These are phyloP conservation scores for Claviceps sp. DNA, from an alignment of 2,329 filamentous ascomycete genomes.

Conservation along the genomic window DNA sequence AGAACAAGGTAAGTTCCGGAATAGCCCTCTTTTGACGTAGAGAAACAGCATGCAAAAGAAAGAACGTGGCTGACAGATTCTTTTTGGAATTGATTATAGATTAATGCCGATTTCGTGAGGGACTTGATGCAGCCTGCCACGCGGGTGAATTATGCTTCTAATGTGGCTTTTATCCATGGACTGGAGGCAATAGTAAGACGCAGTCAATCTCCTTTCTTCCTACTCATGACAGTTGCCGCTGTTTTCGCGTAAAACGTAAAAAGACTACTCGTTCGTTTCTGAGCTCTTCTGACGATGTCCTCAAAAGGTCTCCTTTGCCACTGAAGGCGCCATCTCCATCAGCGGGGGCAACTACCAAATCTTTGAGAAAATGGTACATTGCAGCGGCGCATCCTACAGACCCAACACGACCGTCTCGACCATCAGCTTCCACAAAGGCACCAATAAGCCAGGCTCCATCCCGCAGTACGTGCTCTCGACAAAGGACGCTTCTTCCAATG, in stretches of 20 bases:
- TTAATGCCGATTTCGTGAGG: conserved; percentile 53
- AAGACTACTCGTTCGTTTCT: too few species aligned
- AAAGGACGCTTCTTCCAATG: conserved; percentile 11
- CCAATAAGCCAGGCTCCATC: conserved; percentile 21
- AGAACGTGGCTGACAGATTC: too few species aligned
- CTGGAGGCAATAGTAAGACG: conserved; percentile 63
- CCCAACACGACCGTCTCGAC: conserved; percentile 55
- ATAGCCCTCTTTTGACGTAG: neutral
- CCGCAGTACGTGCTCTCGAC: conserved; percentile 35
- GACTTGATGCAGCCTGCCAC: conserved; percentile 87
- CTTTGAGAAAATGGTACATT: conserved; percentile 66
- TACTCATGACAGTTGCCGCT: too few species aligned
- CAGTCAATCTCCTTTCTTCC: neutral
- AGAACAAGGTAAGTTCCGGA: conserved; percentile 34
- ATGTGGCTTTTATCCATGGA: conserved; percentile 74
- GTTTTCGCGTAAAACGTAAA: too few species aligned
- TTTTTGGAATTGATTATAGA: conserved; percentile 19
- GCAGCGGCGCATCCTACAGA: conserved; percentile 45
- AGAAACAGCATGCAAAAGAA: too few species aligned
- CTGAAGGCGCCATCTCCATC: conserved; percentile 68
- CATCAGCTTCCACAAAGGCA: conserved; percentile 38
- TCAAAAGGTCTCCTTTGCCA: conserved; percentile 63
- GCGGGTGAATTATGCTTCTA: conserved; percentile 88
- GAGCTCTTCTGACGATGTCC: neutral
- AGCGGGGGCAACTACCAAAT: conserved; percentile 88